Base-by-base conservation (phyloP, 345 rosid genomes). In the Noccaea caerulescens region DNA sequence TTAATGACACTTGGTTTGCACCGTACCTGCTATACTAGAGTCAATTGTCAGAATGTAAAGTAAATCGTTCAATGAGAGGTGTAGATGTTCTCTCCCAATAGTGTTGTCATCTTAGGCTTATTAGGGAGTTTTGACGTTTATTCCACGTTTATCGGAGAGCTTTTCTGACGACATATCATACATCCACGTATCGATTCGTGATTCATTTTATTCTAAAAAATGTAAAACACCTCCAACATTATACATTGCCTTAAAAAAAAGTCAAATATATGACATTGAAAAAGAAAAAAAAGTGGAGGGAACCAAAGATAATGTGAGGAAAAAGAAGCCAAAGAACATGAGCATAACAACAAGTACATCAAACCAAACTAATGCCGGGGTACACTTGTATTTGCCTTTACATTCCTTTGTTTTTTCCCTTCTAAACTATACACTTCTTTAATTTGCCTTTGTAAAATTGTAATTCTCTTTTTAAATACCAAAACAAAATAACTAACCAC, bases 321-420 rank as follows among this genome's bases (percentile, higher is more conserved):
- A 58, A 65, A 65, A 57, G 50, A 49, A 38, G 59, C 71, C 52
- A 65, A 73, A 73, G 53, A 65, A 65, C 77, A 57, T 49, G 66
- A 65, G 23, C 72, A 65, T 52, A 56, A 56, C 43, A 50, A 71
- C 16, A 63, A 46, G 51, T 64, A 38, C 58, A 32, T 1, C 20
- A 46, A 65, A 57, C 72, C 77, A 38, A 73, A 73, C 64, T 72
- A 43, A 34, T 44, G 63, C 38, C 44, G 37, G 61, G 49, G 30
- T 41, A 71, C 68, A 63, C 42, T 54, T 72, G 76, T 56, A 45
- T 63, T 56, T 37, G 41, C 42, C 25, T 56, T 56, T 16, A 71
- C 61, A 51, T 61, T 41, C 60, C 51, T 60, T 70, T 59, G 66
- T 59, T 51, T 8, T 60, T 70, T 50, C 66, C 66, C 75, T 41